Base-by-base conservation (phyloP, 1,139 yeast species). In the Lizanozyma gosingica region DNA sequence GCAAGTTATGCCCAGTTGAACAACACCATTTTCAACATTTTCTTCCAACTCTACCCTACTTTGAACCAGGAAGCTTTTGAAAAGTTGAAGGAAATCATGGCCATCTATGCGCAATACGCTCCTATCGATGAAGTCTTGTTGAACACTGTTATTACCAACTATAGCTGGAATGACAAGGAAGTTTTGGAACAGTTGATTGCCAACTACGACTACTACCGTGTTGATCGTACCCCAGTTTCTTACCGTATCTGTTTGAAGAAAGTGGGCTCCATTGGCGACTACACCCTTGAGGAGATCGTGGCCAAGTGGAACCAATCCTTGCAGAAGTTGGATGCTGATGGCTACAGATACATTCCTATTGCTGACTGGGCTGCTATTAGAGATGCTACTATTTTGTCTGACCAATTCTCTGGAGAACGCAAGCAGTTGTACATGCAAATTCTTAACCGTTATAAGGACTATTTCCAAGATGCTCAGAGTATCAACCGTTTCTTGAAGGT, bases 351-450 rank as follows among this genome's bases (percentile, higher is more conserved):
- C 51, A 80, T 80, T 50, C 90, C 94, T 9, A 78, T 78, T 53
- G 94, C 92, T 18, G 95, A 86, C 62, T 85, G 95, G 92, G 81
- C 90, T 38, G 85, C 95, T 1, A 65, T 88, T 44, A 73, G 90
- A 62, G 87, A 81, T 57, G 84, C 90, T 14, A 83, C 92, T 4
- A 72, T 83, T 38, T 73, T 75, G 40, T 66, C 79, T 2, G 59
- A 57, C 17, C 60, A 45, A 42, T 46, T 47, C 52, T 37, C 51
- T 22, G 29, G 9, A 6, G 29, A 22, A 22, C 29, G 29, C 29
- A 22, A 22, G 29, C 29, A 22, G 11, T 22, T 22, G 29, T 22
- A 22, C 29, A 22, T 22, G 29, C 29, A 22, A 22, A 22, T 22
- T 22, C 29, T 22, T 22, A 22, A 22, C 11, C 29, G 29, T 6